phyloP scores from a whole-genome alignment of 305 asterid species.

The Fraxinus latifolia region DNA sequence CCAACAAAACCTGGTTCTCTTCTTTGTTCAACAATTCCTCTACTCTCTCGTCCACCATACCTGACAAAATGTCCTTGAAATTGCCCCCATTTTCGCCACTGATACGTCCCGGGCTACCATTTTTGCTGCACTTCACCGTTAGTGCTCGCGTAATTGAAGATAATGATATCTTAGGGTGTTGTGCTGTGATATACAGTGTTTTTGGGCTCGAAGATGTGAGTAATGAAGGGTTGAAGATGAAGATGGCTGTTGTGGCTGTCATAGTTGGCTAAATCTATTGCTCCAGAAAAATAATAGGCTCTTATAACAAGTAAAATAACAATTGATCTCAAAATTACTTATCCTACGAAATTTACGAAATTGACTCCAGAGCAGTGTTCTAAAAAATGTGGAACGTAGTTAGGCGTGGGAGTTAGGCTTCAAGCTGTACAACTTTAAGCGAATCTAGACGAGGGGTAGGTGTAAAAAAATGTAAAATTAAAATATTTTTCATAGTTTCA shows the following conservation, averaged over 20 bases:
- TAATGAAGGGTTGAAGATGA: constrained; percentile 28
- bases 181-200: constrained; percentile 17
- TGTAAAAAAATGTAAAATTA: no score
- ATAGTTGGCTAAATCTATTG: constrained; percentile 19
- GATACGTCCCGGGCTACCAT: constrained; percentile 27
- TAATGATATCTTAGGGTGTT: neutral
- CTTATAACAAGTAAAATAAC: neutral
- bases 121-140: constrained; percentile 41
- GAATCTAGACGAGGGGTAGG: no score
- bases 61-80: constrained; percentile 57
- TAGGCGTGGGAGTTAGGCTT: no score
- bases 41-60: constrained; percentile 73
- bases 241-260: constrained; percentile 33
- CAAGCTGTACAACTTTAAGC: no score
- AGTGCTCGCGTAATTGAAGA: constrained; percentile 21
- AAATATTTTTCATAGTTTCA: no score
- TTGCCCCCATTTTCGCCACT: constrained; percentile 23
- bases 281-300: neutral
- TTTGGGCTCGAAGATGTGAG: constrained; percentile 20
- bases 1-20: constrained; percentile 67
- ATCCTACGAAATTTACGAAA: neutral
- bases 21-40: constrained; percentile 66
- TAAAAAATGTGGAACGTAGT: no score
- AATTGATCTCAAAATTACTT: neutral
- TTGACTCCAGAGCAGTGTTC: no score